phyloP scores from a whole-genome alignment of 495 filamentous ascomycete genomes.

The Neurospora intermedia region DNA sequence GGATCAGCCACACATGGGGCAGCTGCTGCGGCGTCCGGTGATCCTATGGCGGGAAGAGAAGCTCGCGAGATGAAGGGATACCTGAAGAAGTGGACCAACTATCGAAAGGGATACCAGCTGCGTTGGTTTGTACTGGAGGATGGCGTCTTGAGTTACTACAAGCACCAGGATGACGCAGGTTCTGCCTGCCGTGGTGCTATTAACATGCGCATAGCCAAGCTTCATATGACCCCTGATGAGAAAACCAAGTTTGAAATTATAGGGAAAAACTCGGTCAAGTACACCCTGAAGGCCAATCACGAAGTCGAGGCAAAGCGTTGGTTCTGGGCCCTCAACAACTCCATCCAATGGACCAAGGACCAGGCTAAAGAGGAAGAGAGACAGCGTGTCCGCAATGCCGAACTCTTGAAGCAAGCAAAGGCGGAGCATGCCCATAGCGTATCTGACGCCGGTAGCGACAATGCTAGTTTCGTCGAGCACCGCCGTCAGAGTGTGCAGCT shows the following conservation, averaged over 20 bases:
- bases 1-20: slow-evolving; percentile 56
- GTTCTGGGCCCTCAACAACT: slow-evolving; percentile 98
- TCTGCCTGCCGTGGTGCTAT: slow-evolving; percentile 94
- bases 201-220: slow-evolving; percentile 91
- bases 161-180: slow-evolving; percentile 92
- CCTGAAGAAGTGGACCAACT: slow-evolving; percentile 98
- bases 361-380: slow-evolving; percentile 84
- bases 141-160: slow-evolving; percentile 96
- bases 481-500: slow-evolving; percentile 36
- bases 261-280: slow-evolving; percentile 97
- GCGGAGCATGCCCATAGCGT: slow-evolving; percentile 20
- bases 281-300: slow-evolving; percentile 93
- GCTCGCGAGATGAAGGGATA: slow-evolving; percentile 96
- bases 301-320: slow-evolving; percentile 85
- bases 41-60: slow-evolving; percentile 69
- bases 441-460: slow-evolving; percentile 41
- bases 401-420: slow-evolving; percentile 62
- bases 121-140: slow-evolving; percentile 98
- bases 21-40: slow-evolving; percentile 43
- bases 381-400: slow-evolving; percentile 59
- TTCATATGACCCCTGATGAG: slow-evolving; percentile 92
- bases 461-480: slow-evolving; percentile 33
- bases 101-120: slow-evolving; percentile 89
- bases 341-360: slow-evolving; percentile 96
- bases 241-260: slow-evolving; percentile 96